Evolutionary conservation across 164 flowering plant genomes (phyloP), one percentile per base, ranked within the genome.

Genomic region (Buxus sempervirens): DNA sequence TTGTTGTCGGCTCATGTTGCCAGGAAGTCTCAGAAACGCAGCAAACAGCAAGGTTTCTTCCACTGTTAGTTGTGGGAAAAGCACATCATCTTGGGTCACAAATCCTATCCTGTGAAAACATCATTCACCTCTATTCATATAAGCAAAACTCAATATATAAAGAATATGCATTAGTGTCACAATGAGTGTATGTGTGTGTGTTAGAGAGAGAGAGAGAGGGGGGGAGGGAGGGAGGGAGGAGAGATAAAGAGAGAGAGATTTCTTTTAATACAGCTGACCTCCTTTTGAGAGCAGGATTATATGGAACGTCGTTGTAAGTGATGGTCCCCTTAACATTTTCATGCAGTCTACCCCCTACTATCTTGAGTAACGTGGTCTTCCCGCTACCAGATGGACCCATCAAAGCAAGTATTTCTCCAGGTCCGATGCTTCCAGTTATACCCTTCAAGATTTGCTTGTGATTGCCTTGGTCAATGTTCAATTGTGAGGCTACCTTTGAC

Each of bases 301-400:
- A 89, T 16, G 96, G 77, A 58, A 88, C 75, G 68, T 88, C 93
- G 79, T 92, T 90, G 77, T 89, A 95, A 58, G 96, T 89, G 18
- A 92, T 69, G 13, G 66, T 79, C 65, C 97, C 97, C 64, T 72
- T 83, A 12, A 90, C 91, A 83, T 86, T 85, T 16, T 88, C 91
- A 18, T 77, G 88, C 69, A 95, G 55, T 78, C 98, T 82, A 27
- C 97, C 98, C 4, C 97, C 97, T 5, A 95, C 68, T 42, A 89
- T 80, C 80, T 87, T 89, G 57, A 92, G 78, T 51, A 92, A 76
- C 21, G 98, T 95, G 45, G 98, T 92, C 65, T 95, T 95, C 13
- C 98, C 99, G 72, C 99, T 93, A 9, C 99, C 99, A 18, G 99
- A 96, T 73, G 99, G 97, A 60, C 99, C 99, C 99, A 96, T 96